A percentile compares a stretch with the other conserved stretches of the same genome.
Conservation (phyloP, 768 basidiomycete genomes). For the Lentinula boryana region DNA sequence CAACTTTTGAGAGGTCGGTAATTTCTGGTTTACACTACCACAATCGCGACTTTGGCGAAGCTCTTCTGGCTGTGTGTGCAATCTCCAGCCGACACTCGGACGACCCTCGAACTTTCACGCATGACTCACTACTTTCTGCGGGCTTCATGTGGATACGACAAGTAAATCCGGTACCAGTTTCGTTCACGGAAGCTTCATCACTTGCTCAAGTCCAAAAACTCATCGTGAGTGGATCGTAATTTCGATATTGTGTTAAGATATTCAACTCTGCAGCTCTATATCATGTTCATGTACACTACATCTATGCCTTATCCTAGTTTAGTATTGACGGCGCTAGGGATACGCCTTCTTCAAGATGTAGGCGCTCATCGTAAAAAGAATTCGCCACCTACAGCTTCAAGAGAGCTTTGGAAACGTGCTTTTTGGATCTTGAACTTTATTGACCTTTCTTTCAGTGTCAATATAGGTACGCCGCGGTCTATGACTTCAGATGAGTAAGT, state of each 20-base stretch:
- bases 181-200: conserved; percentile 23
- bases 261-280: conserved; percentile 21
- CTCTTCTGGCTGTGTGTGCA: conserved; percentile 45
- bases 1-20: conserved; percentile 33
- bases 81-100: conserved; percentile 35
- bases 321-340: conserved; percentile 29
- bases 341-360: conserved; percentile 39
- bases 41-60: conserved; percentile 31
- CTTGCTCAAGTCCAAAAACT: conserved; percentile 33
- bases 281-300: conserved; percentile 25
- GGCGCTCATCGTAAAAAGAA: conserved; percentile 23
- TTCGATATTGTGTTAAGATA: conserved; percentile 10
- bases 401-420: conserved; percentile 46
- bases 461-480: conserved; percentile 42
- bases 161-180: conserved; percentile 28
- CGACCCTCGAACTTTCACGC: conserved; percentile 23
- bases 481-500: conserved; percentile 46
- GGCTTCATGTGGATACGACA: conserved; percentile 37
- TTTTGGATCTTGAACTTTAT: conserved; percentile 25
- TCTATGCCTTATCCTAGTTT: conserved; percentile 23
- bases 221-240: conserved; percentile 17
- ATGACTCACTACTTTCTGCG: conserved; percentile 26
- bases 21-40: conserved; percentile 25
- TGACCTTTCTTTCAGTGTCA: conserved; percentile 19
- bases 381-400: conserved; percentile 23